Percentiles rank a stretch among this genome's conserved stretches.
Evolutionary conservation across 306 rosid genomes (phyloP).

Genomic region (Pyrus pyrifolia): DNA sequence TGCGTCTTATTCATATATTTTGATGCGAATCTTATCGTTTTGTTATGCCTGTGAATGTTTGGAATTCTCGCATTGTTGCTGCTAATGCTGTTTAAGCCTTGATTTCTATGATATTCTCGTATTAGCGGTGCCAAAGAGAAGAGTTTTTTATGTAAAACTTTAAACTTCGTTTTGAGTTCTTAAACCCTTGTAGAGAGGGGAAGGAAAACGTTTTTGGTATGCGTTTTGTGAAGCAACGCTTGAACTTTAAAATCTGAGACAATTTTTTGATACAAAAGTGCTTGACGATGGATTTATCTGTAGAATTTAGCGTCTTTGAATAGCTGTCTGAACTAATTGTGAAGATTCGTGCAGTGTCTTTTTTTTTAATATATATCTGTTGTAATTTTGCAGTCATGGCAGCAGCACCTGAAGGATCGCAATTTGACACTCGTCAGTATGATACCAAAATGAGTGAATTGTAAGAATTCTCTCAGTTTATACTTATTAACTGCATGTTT

Average conservation of each 20-base stretch:
- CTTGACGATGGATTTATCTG: background rate
- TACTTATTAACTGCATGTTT: background rate
- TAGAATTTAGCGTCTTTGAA: background rate
- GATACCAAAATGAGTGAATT: constrained; percentile 56
- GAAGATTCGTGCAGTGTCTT: background rate
- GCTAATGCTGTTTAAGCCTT: background rate
- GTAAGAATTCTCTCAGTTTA: constrained; percentile 29
- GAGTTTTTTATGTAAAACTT: background rate
- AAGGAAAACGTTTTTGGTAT: background rate
- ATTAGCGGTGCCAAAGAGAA: background rate
- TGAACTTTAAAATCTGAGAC: background rate
- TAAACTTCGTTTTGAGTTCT: background rate
- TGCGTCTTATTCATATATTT: background rate
- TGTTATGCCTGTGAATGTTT: background rate
- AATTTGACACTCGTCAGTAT: constrained; percentile 45
- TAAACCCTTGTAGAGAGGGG: background rate
- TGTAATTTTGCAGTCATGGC: constrained; percentile 52
- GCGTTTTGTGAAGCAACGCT: background rate
- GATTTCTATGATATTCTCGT: background rate
- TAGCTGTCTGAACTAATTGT: background rate
- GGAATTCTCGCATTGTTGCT: background rate
- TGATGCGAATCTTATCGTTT: background rate
- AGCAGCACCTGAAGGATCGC: constrained; percentile 64
- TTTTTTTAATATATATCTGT: background rate
- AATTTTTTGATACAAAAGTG: background rate